Percentiles rank a stretch among this genome's conserved stretches.
Conservation (phyloP, 805 yeast genomes). For the Yarrowia deformans region DNA sequence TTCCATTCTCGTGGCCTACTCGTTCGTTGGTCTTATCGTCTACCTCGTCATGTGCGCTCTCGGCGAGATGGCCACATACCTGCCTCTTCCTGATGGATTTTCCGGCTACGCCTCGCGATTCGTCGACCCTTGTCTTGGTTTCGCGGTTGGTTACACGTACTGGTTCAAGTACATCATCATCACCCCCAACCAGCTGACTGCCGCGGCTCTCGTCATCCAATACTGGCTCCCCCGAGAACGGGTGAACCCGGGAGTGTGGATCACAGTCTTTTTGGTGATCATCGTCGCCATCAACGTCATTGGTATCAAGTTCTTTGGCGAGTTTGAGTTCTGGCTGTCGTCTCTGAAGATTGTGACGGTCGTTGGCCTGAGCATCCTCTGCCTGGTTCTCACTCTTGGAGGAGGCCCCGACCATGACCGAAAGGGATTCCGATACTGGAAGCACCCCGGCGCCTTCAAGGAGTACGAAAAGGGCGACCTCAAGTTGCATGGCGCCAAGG, state of each 20-base stretch:
- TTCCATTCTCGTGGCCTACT: conserved; percentile 64
- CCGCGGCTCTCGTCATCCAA: conserved; percentile 62
- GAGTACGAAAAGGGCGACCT: conserved; percentile 54
- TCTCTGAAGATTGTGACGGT: conserved; percentile 68
- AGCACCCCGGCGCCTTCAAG: conserved; percentile 69
- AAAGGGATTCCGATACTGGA: conserved; percentile 74
- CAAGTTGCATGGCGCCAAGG: conserved; percentile 55
- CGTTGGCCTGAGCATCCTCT: conserved; percentile 68
- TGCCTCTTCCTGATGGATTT: conserved; percentile 72
- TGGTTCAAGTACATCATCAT: conserved; percentile 62
- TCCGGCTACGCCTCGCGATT: conserved; percentile 70
- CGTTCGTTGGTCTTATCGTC: conserved; percentile 74
- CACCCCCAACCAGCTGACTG: conserved; percentile 70
- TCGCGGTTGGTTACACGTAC: conserved; percentile 72
- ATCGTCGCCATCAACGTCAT: conserved; percentile 59
- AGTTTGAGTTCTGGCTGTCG: conserved; percentile 58
- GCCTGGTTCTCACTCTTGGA: conserved; percentile 70
- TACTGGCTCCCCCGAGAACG: conserved; percentile 57
- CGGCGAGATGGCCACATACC: conserved; percentile 72
- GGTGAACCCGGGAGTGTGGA: conserved; percentile 60
- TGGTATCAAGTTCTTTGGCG: conserved; percentile 61
- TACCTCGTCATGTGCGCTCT: conserved; percentile 71
- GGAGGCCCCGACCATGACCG: conserved; percentile 81
- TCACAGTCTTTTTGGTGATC: conserved; percentile 59
- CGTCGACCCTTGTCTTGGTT: conserved; percentile 71